Conservation (phyloP, 2,329 filamentous ascomycete genomes). For the Hypoxylon sp. region DNA sequence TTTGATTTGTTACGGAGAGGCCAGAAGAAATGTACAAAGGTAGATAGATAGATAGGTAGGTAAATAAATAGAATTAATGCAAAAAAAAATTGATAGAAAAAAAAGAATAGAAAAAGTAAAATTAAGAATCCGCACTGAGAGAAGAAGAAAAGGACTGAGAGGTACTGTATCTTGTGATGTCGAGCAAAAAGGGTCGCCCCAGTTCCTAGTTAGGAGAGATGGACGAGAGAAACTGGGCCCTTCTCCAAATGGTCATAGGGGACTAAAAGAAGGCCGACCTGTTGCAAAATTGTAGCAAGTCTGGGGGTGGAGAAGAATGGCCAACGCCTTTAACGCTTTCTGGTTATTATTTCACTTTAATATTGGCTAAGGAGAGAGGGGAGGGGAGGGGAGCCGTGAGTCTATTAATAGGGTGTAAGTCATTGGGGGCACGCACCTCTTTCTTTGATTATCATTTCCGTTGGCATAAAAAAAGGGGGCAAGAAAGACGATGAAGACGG, state of each 20-base stretch:
- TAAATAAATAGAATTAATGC: too few species aligned
- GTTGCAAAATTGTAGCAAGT: conserved; percentile 21
- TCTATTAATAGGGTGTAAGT: conserved; percentile 31
- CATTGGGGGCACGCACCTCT: conserved; percentile 5
- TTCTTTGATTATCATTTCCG: too few species aligned
- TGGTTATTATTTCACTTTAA: too few species aligned
- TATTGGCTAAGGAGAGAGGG: conserved; percentile 4
- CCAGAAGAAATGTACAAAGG: conserved; percentile 22
- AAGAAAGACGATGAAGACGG: background rate
- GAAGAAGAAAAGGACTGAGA: conserved; percentile 11
- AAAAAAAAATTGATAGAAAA: too few species aligned
- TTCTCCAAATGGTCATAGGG: conserved; percentile 4
- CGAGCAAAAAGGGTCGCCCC: conserved; percentile 6
- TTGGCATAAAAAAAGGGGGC: too few species aligned
- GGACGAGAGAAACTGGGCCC: conserved; percentile 13
- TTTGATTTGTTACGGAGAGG: conserved; percentile 1
- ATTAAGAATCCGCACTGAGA: conserved; percentile 21
- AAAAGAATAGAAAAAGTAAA: conserved; percentile 3
- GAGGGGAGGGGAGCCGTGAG: conserved; percentile 13
- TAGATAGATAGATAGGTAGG: conserved; percentile 20
- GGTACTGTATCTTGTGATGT: conserved; percentile 26
- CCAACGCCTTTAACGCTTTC: conserved; percentile 20
- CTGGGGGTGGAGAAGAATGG: conserved; percentile 23
- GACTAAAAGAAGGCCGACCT: conserved; percentile 18
- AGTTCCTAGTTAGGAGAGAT: conserved; percentile 8